Evolutionary conservation across 148 eudicot species (phyloP).

Genomic region (Polygonum maritimum): DNA sequence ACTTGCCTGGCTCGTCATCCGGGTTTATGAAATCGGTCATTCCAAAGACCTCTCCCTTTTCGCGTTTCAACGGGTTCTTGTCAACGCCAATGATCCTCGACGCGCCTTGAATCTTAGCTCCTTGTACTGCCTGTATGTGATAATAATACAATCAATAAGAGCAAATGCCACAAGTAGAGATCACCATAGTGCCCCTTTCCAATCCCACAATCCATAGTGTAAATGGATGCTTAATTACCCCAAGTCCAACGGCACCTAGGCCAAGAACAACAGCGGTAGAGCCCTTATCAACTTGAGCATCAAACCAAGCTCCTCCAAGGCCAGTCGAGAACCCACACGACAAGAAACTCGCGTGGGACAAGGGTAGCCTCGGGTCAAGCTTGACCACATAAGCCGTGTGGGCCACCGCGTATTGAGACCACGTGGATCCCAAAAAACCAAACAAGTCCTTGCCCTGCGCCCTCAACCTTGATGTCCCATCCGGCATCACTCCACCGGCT

Average conservation of each 20-base stretch:
- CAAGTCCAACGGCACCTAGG: constrained; percentile 54
- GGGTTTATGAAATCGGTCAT: constrained; percentile 53
- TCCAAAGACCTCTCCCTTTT: constrained; percentile 25
- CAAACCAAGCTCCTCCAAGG: constrained; percentile 37
- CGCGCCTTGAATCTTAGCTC: constrained; percentile 39
- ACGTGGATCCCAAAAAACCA: constrained; percentile 35
- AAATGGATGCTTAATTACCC: constrained; percentile 21
- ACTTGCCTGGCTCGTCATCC: constrained; percentile 15
- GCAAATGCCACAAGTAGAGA: too few species aligned
- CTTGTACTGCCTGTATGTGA: constrained; percentile 31
- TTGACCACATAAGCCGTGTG: constrained; percentile 28
- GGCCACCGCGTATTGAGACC: constrained; percentile 37
- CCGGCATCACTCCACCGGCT: constrained; percentile 27
- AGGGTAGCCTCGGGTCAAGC: constrained; percentile 25
- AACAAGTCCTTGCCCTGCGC: constrained; percentile 19
- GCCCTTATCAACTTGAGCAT: constrained; percentile 21
- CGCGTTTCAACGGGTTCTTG: constrained; percentile 1
- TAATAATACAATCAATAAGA: neutral
- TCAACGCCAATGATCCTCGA: constrained; percentile 44
- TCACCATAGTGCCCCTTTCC: neutral
- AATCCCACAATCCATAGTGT: too few species aligned
- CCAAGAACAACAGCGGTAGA: constrained; percentile 44
- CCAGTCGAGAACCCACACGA: constrained; percentile 48
- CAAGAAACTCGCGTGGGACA: constrained; percentile 38
- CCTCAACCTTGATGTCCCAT: constrained; percentile 34